Conservation (phyloP, 345 rosid genomes). For the Salix purpurea region DNA sequence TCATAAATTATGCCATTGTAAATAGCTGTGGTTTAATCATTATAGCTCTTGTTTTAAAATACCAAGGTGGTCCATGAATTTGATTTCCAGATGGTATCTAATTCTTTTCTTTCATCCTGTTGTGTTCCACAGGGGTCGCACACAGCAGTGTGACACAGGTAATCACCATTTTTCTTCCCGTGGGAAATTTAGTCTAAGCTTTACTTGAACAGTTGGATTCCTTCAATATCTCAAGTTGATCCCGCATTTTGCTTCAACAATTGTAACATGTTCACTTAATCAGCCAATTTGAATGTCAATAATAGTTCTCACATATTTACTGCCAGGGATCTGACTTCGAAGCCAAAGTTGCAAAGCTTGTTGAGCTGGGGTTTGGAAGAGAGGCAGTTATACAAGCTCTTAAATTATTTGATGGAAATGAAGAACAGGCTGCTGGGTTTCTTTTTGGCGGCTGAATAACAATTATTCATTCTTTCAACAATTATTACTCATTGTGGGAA, state of each 20-base stretch:
- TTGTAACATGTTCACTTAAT: neutral
- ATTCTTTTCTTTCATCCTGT: neutral
- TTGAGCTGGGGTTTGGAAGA: constrained; percentile 78
- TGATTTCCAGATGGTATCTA: neutral
- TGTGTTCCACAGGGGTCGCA: constrained; percentile 31
- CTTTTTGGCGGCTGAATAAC: constrained; percentile 72
- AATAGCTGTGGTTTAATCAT: neutral
- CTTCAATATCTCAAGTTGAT: neutral
- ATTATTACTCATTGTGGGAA: neutral
- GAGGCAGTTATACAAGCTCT: constrained; percentile 87
- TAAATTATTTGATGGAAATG: constrained; percentile 72
- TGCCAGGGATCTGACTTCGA: constrained; percentile 76
- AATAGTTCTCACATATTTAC: neutral
- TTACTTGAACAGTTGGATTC: neutral
- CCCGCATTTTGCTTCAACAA: neutral
- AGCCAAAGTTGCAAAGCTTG: constrained; percentile 85
- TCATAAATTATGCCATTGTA: neutral
- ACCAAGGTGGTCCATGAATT: neutral
- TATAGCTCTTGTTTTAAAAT: neutral
- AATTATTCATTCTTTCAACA: neutral
- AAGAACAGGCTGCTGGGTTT: constrained; percentile 95
- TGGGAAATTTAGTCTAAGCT: neutral
- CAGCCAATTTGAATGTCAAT: neutral
- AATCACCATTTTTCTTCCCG: neutral
- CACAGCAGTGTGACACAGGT: constrained; percentile 39